Base-by-base conservation (phyloP, 1,139 yeast genomes). In the Groenewaldozyma sp. region DNA sequence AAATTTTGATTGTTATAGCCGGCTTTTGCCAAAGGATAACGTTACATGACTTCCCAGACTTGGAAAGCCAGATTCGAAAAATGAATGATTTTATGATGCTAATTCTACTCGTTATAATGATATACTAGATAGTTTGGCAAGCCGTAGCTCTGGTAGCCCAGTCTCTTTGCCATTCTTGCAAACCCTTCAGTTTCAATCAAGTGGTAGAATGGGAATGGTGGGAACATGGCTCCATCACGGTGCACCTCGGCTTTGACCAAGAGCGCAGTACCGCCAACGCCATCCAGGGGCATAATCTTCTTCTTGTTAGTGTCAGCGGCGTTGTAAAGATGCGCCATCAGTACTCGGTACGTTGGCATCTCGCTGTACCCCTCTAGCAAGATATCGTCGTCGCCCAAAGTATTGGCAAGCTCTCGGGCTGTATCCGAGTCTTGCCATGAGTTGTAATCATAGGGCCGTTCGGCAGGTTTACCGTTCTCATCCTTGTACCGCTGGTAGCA, bases 161-260 rank as follows among this genome's bases (percentile, higher is more conserved):
- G 70, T 52, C 98, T 71, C 62, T 84, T 84, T 33, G 95, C 95
- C 98, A 91, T 91, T 62, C 84, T 86, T 21, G 98, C 97, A 64
- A 91, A 91, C 18, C 98, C 98, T 65, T 91, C 98, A 5, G 97
- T 87, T 65, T 91, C 98, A 50, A 91, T 87, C 63, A 91, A 71
- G 59, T 91, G 95, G 62, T 91, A 88, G 68, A 91, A 91, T 45
- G 98, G 93, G 75, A 91, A 91, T 31, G 94, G 83, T 16, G 98
- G 98, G 74, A 91, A 91, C 96, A 88, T 88, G 42, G 97, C 97
- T 39, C 98, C 98, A 60, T 91, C 98, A 59, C 98, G 74, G 64
- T 91, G 98, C 42, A 91, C 98, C 51, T 87, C 96, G 7, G 97
- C 95, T 60, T 88, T 86, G 27, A 91, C 98, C 63, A 91, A 62